Percentiles rank a stretch among this genome's conserved stretches.
phyloP scores from a whole-genome alignment of 2,329 filamentous ascomycete species.

The Biscogniauxia mediterranea region DNA sequence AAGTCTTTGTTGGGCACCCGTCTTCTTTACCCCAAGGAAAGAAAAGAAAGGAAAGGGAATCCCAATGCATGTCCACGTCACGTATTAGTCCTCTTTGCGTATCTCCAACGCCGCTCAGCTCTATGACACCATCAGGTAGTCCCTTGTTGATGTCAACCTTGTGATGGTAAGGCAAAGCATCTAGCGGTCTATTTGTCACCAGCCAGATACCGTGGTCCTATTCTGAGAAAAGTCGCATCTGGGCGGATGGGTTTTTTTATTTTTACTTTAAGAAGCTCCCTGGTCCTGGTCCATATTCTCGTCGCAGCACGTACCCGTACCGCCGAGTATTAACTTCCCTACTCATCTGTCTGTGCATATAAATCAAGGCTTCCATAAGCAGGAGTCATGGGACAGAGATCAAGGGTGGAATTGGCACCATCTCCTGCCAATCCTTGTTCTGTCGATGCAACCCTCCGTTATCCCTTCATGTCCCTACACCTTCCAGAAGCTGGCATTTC shows the following conservation, averaged over 20 bases:
- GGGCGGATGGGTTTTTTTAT: not conserved
- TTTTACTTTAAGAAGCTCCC: not conserved
- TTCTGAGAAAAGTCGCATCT: not conserved
- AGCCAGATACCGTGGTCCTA: not conserved
- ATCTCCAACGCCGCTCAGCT: not conserved
- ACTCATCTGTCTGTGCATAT: conserved; percentile 13
- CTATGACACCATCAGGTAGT: no score
- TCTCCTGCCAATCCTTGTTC: conserved; percentile 22
- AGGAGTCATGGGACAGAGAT: conserved; percentile 23
- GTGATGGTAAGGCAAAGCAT: no score
- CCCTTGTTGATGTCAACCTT: no score
- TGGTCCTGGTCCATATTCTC: not conserved
- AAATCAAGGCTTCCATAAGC: conserved; percentile 11
- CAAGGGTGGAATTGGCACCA: conserved; percentile 25
- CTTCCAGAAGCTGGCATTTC: conserved; percentile 18
- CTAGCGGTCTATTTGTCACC: no score
- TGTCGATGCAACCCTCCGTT: conserved; percentile 22
- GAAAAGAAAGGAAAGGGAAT: not conserved
- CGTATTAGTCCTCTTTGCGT: not conserved
- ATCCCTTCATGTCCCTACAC: conserved; percentile 23
- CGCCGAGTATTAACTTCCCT: conserved; percentile 18
- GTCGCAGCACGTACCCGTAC: not conserved
- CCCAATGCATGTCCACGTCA: not conserved
- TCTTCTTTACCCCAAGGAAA: not conserved
- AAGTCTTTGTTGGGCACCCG: not conserved